Base-by-base conservation (phyloP, 345 rosid genomes). In the Turnera subulata region DNA sequence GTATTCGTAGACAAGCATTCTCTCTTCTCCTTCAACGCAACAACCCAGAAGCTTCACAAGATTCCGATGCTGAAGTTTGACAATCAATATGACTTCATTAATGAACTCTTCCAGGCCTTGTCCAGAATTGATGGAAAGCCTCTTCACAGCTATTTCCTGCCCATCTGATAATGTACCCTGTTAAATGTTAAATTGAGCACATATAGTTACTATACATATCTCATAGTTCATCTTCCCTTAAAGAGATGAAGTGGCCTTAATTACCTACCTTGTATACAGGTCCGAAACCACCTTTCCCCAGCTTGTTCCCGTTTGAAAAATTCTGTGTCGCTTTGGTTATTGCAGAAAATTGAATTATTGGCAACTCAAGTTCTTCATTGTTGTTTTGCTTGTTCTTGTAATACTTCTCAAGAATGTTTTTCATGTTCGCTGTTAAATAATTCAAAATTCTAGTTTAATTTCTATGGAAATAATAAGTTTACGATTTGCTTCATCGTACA, bases 1-100 rank as follows among this genome's bases (percentile, higher is more conserved):
- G 22, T n/a, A 52, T 38, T 54, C 58, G 37, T 38, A 54, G 15
- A 54, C 21, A 1, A 54, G 14, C 46, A 54, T 54, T 38, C 17
- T 38, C 20, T 54, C 58, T 11, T 54, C 46, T 37, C 11, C 6
- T 6, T 54, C 22, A 14, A 38, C 4, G 46, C 58, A 38, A 1
- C 45, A 54, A 17, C 58, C 58, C 7, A 37, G 32, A 14, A 54
- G 58, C 18, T 54, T 54, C 0, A 54, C 58, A 6, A 54, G 58
- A 22, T 38, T 54, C 5, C 58, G 26, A 18, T 54, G 58, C 32
- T 54, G 58, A 13, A 54, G 46, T 37, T 54, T 54, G 6, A 46
- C 26, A 37, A 54, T 38, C 7, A 37, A 20, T 2, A 54, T 3
- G 7, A 54, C 58, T 54, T 54, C 58, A 13, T 54, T 54, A 2